Base-by-base conservation (phyloP, 257 asterid genomes). In the Marsdenia floribunda region DNA sequence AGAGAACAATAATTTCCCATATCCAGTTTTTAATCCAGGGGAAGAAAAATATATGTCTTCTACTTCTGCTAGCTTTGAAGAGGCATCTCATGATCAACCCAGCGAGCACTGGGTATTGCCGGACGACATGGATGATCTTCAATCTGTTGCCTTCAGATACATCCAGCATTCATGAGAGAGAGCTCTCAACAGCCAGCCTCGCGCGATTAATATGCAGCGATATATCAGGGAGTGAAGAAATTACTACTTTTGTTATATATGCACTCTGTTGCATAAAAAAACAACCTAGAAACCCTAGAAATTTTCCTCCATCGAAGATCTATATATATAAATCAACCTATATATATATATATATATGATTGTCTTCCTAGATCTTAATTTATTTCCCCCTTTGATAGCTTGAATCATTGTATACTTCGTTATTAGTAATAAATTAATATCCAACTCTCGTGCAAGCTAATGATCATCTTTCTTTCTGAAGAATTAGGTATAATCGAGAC, bases 111-210 rank as follows among this genome's bases (percentile, higher is more conserved):
- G 96, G 97, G 70, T 74, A 19, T 80, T 74, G 66, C 88, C 83
- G 74, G 90, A 86, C n/a, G 92, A 88, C 18, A 57, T 66, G 38
- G 91, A 90, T 70, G 97, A 90, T 35, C 96, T 92, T 35, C 92
- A 84, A 70, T 85, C 96, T 13, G 79, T 84, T 68, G 88, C 96
- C 57, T 88, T 92, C 82, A 78, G 96, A 89, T 89, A 80, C 26
- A 74, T 85, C 72, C 81, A 79, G 50, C 89, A 76, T 70, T 81
- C 73, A 67, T 78, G 61, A 29, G 33, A 29, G 33, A 29, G 33
- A 0, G 0, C 33, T 29, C 33, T 0, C 33, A 29, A 29, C 33
- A 29, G 33, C 33, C 33, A 29, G 33, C 33, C 33, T 29, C 33
- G 33, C 0, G 33, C 33, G 33, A 29, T 29, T 29, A 29, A 29